phyloP scores from a whole-genome alignment of 352 stramenopile genomes.

The Phytopythium ostracodes region DNA sequence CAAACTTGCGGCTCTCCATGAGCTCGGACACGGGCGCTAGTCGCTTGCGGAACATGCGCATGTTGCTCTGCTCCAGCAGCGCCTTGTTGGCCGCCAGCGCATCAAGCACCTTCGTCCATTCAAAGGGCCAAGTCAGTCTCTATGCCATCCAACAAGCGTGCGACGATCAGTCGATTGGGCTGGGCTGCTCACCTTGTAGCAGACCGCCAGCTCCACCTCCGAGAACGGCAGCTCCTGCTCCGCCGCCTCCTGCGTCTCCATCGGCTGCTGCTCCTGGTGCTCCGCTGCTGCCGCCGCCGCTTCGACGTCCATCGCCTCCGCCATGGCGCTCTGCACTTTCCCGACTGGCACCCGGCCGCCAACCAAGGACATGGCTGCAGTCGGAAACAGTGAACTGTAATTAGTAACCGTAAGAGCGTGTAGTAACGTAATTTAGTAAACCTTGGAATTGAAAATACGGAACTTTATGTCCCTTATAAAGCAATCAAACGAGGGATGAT shows the following conservation, averaged over 20 bases:
- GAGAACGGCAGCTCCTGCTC: conserved; percentile 65
- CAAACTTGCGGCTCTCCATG: conserved; percentile 84
- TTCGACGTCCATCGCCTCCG: conserved; percentile 36
- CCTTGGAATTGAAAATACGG: no score
- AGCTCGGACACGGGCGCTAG: conserved; percentile 72
- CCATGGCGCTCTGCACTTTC: neutral
- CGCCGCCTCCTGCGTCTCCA: conserved; percentile 7
- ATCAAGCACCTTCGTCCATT: conserved; percentile 41
- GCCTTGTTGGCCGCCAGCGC: conserved; percentile 40
- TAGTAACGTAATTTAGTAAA: neutral
- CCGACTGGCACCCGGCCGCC: conserved; percentile 8
- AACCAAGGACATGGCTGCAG: conserved; percentile 8
- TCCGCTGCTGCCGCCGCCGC: neutral
- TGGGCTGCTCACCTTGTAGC: conserved; percentile 41
- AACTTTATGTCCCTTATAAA: no score
- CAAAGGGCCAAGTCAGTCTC: neutral
- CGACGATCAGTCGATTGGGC: neutral
- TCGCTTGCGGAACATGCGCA: conserved; percentile 77
- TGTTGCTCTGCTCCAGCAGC: conserved; percentile 66
- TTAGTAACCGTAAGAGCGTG: neutral
- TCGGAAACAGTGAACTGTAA: neutral
- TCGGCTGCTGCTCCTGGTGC: conserved; percentile 7
- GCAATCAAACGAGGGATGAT: neutral
- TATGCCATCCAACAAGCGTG: neutral
- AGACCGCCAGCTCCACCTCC: conserved; percentile 52